Conservation (phyloP, 371 early-diverging fungal genomes). For the Mortierella sp. region DNA sequence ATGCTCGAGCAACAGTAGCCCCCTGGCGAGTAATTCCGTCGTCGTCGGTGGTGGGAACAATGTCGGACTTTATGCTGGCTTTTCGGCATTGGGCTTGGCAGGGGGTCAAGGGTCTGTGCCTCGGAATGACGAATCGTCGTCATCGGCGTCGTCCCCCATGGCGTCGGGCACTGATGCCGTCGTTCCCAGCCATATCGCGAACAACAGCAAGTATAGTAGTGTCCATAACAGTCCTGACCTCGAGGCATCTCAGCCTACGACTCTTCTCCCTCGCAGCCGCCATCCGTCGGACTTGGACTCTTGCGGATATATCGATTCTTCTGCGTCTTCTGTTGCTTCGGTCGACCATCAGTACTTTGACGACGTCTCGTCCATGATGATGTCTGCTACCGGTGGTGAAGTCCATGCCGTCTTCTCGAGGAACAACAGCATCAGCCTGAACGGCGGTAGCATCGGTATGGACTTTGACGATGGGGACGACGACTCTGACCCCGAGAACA, state of each 20-base stretch:
- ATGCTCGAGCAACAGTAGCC: conserved; percentile 18
- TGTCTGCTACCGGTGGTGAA: too few relatives aligned
- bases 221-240: conserved; percentile 21
- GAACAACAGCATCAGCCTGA: neutral
- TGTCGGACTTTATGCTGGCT: neutral
- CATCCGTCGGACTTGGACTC: neutral
- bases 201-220: neutral
- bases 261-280: neutral
- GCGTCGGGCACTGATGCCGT: neutral
- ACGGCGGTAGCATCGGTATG: neutral
- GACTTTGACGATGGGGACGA: conserved; percentile 16
- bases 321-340: too few relatives aligned
- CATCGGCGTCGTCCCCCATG: neutral
- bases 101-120: neutral
- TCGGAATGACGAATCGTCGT: neutral
- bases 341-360: too few relatives aligned
- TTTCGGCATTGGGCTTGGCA: too few relatives aligned
- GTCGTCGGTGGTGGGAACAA: neutral
- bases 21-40: neutral
- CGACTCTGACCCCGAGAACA: conserved; percentile 25
- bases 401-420: too few relatives aligned
- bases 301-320: neutral
- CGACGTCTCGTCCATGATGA: too few relatives aligned
- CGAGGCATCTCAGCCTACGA: neutral
- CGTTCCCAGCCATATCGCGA: neutral